Base-by-base conservation (phyloP, 495 filamentous ascomycete genomes). In the Penicillium subrubescens region DNA sequence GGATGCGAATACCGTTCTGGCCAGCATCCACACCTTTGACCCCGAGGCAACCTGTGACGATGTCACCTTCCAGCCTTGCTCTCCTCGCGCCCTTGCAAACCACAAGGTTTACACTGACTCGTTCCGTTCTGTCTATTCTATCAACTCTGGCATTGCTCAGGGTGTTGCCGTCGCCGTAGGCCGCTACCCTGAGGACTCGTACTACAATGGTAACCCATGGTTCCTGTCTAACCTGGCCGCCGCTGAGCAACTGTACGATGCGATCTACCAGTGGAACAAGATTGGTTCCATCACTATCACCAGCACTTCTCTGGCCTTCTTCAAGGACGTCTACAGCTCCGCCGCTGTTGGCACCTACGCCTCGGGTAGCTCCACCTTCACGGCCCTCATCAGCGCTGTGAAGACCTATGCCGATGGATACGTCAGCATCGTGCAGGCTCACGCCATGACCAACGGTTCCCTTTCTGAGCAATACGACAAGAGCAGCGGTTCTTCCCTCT, bases 201-300 rank as follows among this genome's bases (percentile, higher is more conserved):
- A 91, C 74, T 89, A 87, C 65, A 82, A 84, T 62, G 89, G 88
- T 23, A 88, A 90, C 73, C 87, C 87, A 2, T 89, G 88, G 88
- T 90, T 86, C 66, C 79, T 91, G 14, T 79, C 78, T 64, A 90
- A 87, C 2, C 75, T 89, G 39, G 87, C 86, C 10, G 87, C 87
- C 1, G 88, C 87, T 11, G 88, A 91, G 69, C 83, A 84, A 67
- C 79, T 91, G 33, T 91, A 90, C 67, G 86, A 87, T 64, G 86
- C 88, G 6, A 46, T 89, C 5, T 84, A 86, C 62, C 84, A 88
- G 34, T 87, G 84, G 84, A 79, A 86, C 65, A 69, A 74, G 21
- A 67, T 75, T 41, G 79, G 81, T 17, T 84, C 80, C 23, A 72
- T 88, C 63, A 82, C 75, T 8, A 81, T 88, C 31, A 86, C 79